Evolutionary conservation across 208 protist genomes (phyloP).

Genomic region (Wallacemonas sp.): DNA sequence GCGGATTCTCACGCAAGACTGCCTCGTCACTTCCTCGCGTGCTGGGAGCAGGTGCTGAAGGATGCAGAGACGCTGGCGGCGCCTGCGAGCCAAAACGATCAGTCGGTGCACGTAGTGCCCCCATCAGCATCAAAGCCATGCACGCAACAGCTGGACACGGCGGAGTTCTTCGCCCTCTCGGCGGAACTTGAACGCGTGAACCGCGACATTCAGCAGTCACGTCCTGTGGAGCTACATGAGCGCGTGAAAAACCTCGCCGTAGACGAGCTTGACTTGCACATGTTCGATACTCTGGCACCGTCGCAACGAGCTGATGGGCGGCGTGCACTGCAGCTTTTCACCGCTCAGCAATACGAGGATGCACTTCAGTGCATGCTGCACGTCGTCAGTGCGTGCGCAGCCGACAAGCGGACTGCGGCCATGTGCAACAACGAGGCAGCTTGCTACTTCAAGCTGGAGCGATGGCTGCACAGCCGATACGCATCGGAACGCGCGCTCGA

Average conservation of each 20-base stretch:
- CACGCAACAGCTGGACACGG: slow-evolving; percentile 18
- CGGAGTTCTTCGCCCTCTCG: slow-evolving; percentile 55
- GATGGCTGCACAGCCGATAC: slow-evolving; percentile 33
- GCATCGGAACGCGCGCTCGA: slow-evolving; percentile 38
- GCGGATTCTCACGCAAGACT: not conserved
- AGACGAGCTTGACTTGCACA: slow-evolving; percentile 23
- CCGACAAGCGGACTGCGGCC: slow-evolving; percentile 19
- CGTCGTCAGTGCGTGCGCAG: slow-evolving; percentile 11
- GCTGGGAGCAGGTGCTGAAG: not conserved
- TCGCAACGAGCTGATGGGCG: not conserved
- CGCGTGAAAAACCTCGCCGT: slow-evolving; percentile 3
- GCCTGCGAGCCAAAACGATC: not conserved
- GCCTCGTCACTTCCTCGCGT: not conserved
- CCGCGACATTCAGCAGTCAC: slow-evolving; percentile 13
- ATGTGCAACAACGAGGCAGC: slow-evolving; percentile 53
- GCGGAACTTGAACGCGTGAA: slow-evolving; percentile 44
- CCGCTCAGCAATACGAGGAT: slow-evolving; percentile 7
- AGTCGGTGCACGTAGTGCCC: not conserved
- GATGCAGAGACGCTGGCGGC: not conserved
- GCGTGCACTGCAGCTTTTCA: slow-evolving; percentile 13
- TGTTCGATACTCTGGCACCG: slow-evolving; percentile 6
- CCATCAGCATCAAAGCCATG: not conserved
- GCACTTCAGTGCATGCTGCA: slow-evolving; percentile 15
- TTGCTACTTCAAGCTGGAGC: slow-evolving; percentile 52
- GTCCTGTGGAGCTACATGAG: slow-evolving; percentile 2